These are phyloP conservation scores for Bruguiera hainesii DNA, from an alignment of 441 rosid genomes.

Conservation along the genomic window DNA sequence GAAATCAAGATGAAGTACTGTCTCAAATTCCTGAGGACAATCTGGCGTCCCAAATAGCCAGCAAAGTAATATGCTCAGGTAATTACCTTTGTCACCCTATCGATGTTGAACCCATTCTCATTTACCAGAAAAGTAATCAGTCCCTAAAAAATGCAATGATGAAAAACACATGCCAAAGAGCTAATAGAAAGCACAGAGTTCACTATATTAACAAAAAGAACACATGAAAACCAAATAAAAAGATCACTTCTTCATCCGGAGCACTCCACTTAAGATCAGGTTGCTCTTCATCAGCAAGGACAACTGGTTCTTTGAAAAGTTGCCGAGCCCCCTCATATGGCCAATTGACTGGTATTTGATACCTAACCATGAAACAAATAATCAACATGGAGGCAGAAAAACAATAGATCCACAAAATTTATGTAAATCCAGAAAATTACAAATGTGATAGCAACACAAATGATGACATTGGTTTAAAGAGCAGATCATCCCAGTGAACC, in stretches of 20 bases:
- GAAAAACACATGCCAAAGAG: slow-evolving; percentile 1
- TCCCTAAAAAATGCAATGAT: slow-evolving; percentile 37
- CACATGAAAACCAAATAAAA: not conserved
- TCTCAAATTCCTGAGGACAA: slow-evolving; percentile 4
- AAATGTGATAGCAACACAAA: slow-evolving; percentile 1
- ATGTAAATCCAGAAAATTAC: not conserved
- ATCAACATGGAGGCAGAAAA: not conserved
- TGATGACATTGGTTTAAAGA: not conserved
- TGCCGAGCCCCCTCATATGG: slow-evolving; percentile 81
- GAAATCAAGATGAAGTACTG: slow-evolving; percentile 12
- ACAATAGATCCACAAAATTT: not conserved
- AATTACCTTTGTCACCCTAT: slow-evolving; percentile 78
- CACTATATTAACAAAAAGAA: not conserved
- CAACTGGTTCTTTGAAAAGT: slow-evolving; percentile 84
- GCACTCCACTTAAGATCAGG: slow-evolving; percentile 79
- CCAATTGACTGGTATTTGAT: slow-evolving; percentile 86
- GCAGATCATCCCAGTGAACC: not conserved
- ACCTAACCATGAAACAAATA: slow-evolving; percentile 40
- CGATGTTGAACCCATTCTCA: slow-evolving; percentile 85
- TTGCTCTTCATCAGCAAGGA: slow-evolving; percentile 55
- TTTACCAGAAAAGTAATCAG: slow-evolving; percentile 65
- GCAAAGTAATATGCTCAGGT: slow-evolving; percentile 1
- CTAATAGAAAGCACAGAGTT: not conserved
- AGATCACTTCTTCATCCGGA: slow-evolving; percentile 66
- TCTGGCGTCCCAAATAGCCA: slow-evolving; percentile 18